Base-by-base conservation (phyloP, 768 basidiomycete genomes). In the Boletus subcaerulescens region DNA sequence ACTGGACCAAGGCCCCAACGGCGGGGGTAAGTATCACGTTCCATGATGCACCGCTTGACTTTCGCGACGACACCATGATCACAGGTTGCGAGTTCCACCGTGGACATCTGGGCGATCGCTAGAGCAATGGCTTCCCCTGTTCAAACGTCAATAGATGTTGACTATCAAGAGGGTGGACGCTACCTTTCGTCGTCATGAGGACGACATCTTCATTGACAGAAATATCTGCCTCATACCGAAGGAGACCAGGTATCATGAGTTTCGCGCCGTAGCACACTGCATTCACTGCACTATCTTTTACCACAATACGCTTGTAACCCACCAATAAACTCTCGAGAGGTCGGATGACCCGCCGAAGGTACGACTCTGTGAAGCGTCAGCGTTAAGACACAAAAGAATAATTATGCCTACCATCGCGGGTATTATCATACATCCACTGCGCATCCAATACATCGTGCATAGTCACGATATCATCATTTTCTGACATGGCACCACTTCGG, bases 371-470 rank as follows among this genome's bases (percentile, higher is more conserved):
- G 20, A 33, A 51, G 24, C 13, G 47, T 68, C 50, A 67, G 62
- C 26, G 14, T 5, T 15, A 55, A 29, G 48, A 48, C 46, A 59
- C 44, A 42, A 44, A 29, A 33, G 5, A 53, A 56, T 35, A 24
- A 36, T 57, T 39, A 36, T 26, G 50, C 81, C 44, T 60, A 94
- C 95, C 95, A 73, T 99, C 97, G 38, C 95, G 81, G 4, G 91
- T 97, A 72, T 96, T 98, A 71, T 99, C 97, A 70, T 96, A 98
- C 68, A 88, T 73, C 95, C 96, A 99, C 65, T 98, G 97, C 13
- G 97, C 97, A 71, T 99, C 97, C 74, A 99, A 76, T 29, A 99
- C 96, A 70, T 99, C 97, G 74, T 99, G 97, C 97, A 99, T 99
- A 20, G 96, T 95, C 56, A 98, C 97, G 65, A 98, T 93, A 63